A percentile compares a stretch with the other conserved stretches of the same genome.
These are phyloP conservation scores for Fusarium sp. DNA, from an alignment of 2,329 filamentous ascomycete species.

Conservation along the genomic window DNA sequence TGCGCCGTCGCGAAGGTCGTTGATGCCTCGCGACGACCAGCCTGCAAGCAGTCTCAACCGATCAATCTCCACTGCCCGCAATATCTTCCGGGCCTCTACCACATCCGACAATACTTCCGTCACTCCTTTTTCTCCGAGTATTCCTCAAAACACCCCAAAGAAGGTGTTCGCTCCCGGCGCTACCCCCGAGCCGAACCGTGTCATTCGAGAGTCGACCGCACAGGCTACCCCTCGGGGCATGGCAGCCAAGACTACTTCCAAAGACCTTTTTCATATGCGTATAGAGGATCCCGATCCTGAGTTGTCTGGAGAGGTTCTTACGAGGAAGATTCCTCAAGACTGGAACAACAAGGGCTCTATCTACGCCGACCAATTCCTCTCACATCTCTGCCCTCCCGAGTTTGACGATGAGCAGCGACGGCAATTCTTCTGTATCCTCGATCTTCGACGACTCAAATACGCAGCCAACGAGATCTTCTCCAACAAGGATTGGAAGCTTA, in stretches of 20 bases:
- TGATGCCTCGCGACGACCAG: constrained; percentile 51
- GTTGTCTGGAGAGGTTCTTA: constrained; percentile 65
- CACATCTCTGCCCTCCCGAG: constrained; percentile 66
- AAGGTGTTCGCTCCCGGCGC: constrained; percentile 60
- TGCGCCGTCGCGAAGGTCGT: constrained; percentile 51
- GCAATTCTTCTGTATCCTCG: constrained; percentile 72
- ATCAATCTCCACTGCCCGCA: constrained; percentile 52
- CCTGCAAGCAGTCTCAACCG: constrained; percentile 52
- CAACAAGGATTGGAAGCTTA: constrained; percentile 72
- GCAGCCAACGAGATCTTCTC: constrained; percentile 69
- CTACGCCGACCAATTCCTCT: constrained; percentile 69
- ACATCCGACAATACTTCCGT: constrained; percentile 49
- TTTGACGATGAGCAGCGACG: constrained; percentile 69
- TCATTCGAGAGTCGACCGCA: constrained; percentile 58
- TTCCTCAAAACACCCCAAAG: constrained; percentile 58
- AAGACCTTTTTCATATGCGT: constrained; percentile 67
- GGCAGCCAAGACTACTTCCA: constrained; percentile 60
- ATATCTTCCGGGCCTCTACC: constrained; percentile 57
- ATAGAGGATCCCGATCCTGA: constrained; percentile 68
- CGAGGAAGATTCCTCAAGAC: constrained; percentile 64
- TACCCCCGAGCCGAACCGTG: constrained; percentile 57
- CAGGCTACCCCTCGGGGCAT: constrained; percentile 62
- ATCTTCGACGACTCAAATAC: constrained; percentile 70
- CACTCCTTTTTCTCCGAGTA: constrained; percentile 57
- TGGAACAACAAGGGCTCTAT: constrained; percentile 64